Conservation (phyloP, 208 protist species). For the Leishmania arabica region DNA sequence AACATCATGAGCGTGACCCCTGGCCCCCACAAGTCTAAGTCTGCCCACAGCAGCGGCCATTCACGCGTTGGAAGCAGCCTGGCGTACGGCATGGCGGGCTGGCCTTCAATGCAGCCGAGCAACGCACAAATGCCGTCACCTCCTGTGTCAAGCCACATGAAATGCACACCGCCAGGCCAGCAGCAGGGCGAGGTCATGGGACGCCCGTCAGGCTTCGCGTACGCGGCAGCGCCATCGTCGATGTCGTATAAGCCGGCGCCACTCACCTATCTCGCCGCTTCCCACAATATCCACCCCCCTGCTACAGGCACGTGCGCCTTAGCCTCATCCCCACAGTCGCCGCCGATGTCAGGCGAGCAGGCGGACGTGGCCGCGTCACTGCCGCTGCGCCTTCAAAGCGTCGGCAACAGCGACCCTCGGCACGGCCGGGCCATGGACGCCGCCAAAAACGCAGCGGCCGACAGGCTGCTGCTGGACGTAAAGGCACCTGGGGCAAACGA, state of each 20-base stretch:
- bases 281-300: background rate
- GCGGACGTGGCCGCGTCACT: background rate
- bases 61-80: background rate
- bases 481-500: background rate
- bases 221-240: background rate
- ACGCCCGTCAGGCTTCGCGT: constrained; percentile 1
- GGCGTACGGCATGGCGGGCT: background rate
- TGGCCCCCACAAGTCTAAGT: background rate
- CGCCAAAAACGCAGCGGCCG: background rate
- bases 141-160: background rate
- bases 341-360: background rate
- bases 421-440: background rate
- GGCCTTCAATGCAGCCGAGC: background rate
- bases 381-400: background rate
- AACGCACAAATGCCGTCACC: background rate
- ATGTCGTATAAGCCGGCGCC: background rate
- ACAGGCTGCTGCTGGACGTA: background rate
- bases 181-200: background rate
- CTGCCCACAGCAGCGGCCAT: background rate
- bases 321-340: background rate
- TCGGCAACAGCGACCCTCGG: background rate
- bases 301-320: background rate
- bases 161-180: background rate
- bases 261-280: background rate
- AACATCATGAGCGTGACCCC: background rate